Base-by-base conservation (phyloP, 2,329 filamentous ascomycete genomes). In the Fusarium armeniacum region DNA sequence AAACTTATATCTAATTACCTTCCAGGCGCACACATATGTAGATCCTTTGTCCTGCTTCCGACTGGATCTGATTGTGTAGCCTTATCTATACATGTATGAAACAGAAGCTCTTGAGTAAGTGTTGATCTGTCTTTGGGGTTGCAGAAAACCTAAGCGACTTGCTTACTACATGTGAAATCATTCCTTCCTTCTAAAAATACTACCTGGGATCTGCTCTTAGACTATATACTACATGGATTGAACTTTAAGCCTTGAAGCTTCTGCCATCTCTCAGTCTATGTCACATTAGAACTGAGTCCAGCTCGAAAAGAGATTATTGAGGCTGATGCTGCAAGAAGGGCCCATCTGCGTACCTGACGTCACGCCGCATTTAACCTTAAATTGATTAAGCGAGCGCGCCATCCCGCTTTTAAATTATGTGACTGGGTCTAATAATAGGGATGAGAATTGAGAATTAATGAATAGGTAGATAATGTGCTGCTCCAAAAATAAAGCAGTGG, bases 281-380 rank as follows among this genome's bases (percentile, higher is more conserved):
- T 12, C 18, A 38, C 11, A 30, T 16, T 8, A 5, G 5, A 32
- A 30, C 26, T 15, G 12, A 46, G 2, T n/a, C 43, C 12, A 20
- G 28, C 13, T 15, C 24, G n/a, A n/a, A 38, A 28, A 16, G 12
- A 38, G 13, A 51, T 50, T 22, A 36, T 26, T 18, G 36, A 40
- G 22, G n/a, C 16, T 18, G 32, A n/a, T 59, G 49, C 20, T 59
- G 49, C 20, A 55, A 5, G 10, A 35, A 24, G 32, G 28, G 52
- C 40, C 5, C 6, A 4, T 26, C 30, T 35, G 9, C 16, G 24
- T 20, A 28, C 4, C 0, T 62, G n/a, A 56, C 56, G 47, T 66
- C 50, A 66, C 26, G 22, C n/a, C 3, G 30, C 44, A 47, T 40
- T 32, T 5, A 68, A 69, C 65, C 44, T 65, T 60, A 65, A 54